A percentile compares a stretch with the other conserved stretches of the same genome.
These are phyloP conservation scores for Picea abies DNA, from an alignment of 83 land plant genomes.

Conservation along the genomic window DNA sequence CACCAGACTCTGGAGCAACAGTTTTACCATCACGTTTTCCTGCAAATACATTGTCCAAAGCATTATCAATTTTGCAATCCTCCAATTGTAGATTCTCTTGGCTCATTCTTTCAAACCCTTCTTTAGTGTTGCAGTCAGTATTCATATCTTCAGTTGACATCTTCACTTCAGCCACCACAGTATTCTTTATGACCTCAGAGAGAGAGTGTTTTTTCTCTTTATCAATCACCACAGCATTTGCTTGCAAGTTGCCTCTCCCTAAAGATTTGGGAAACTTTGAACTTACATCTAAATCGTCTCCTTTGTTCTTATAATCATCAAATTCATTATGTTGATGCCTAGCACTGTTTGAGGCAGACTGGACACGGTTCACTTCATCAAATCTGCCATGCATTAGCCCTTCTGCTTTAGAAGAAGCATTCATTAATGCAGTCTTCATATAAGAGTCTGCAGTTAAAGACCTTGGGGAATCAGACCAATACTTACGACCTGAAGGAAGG, in stretches of 20 bases:
- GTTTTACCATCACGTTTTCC: background rate
- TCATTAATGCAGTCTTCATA: conserved; percentile 17
- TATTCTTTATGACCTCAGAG: conserved; percentile 7
- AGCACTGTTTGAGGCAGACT: conserved; percentile 8
- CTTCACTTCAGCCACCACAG: background rate
- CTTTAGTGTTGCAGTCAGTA: background rate
- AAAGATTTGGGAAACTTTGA: conserved; percentile 1
- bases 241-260: conserved; percentile 1
- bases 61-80: background rate
- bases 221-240: background rate
- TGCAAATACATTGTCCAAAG: background rate
- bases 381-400: conserved; percentile 23
- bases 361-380: conserved; percentile 30
- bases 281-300: background rate
- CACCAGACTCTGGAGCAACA: conserved; percentile 6
- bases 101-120: background rate
- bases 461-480: conserved; percentile 69
- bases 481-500: conserved; percentile 52
- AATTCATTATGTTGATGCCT: conserved; percentile 13
- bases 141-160: conserved; percentile 12
- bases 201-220: background rate
- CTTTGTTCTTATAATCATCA: conserved; percentile 16
- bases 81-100: background rate
- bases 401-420: conserved; percentile 21
- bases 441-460: conserved; percentile 22